phyloP scores from a whole-genome alignment of 164 flowering plant genomes.

The Tetrastigma voinierianum region DNA sequence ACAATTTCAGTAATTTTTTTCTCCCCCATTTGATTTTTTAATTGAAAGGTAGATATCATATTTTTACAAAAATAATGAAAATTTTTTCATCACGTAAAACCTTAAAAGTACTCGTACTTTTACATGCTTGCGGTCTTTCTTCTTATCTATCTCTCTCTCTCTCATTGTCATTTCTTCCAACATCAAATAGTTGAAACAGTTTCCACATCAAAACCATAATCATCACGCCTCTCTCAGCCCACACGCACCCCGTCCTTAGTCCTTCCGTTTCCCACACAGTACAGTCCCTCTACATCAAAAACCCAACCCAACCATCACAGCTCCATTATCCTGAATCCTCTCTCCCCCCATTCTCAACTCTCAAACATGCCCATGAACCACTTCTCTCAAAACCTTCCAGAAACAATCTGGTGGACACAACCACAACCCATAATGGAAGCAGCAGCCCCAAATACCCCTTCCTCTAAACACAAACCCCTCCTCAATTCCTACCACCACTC shows the following conservation, averaged over 20 bases:
- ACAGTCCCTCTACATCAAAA: conserved; percentile 13
- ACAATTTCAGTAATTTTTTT: conserved; percentile 7
- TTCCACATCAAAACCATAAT: conserved; percentile 21
- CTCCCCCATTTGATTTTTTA: neutral
- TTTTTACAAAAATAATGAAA: conserved; percentile 33
- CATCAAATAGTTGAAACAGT: conserved; percentile 18
- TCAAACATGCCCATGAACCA: conserved; percentile 32
- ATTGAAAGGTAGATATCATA: neutral
- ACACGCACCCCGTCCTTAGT: conserved; percentile 4
- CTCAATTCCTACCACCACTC: conserved; percentile 3
- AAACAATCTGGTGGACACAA: conserved; percentile 28
- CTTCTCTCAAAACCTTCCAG: conserved; percentile 23
- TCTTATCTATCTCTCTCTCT: conserved; percentile 22
- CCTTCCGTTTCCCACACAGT: neutral
- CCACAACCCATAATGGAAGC: conserved; percentile 15
- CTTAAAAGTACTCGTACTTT: conserved; percentile 42
- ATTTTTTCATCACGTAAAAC: conserved; percentile 43
- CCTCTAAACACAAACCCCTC: neutral
- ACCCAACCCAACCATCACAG: neutral
- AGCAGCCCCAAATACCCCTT: conserved; percentile 11
- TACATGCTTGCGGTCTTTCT: neutral
- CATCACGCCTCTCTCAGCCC: conserved; percentile 10
- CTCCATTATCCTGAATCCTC: neutral
- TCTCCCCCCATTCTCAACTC: conserved; percentile 7
- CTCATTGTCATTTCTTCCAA: conserved; percentile 14